Evolutionary conservation across 2,329 filamentous ascomycete species (phyloP).

Genomic region (Beauveria pseudobassiana): DNA sequence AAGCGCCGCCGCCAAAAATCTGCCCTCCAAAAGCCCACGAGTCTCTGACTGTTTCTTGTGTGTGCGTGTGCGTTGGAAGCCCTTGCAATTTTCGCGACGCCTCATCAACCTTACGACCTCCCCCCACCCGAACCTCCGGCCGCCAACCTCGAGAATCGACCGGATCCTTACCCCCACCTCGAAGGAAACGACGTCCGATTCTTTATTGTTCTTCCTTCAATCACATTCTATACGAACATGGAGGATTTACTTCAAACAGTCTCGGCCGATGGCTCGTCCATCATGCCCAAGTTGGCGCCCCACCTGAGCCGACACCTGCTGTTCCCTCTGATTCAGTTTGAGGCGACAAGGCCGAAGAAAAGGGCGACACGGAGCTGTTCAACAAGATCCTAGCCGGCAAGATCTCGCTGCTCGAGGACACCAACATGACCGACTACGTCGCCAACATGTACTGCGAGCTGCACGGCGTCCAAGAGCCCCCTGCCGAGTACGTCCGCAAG

Average conservation of each 20-base stretch:
- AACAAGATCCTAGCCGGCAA: slow-evolving; percentile 76
- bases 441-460: slow-evolving; percentile 87
- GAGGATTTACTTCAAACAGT: slow-evolving; percentile 43
- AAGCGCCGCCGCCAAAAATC: slow-evolving; percentile 20
- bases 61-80: slow-evolving; percentile 14
- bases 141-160: not conserved
- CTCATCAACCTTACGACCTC: not conserved
- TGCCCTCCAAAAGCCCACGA: slow-evolving; percentile 28
- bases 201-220: slow-evolving; percentile 16
- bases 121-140: slow-evolving; percentile 1
- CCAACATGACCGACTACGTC: slow-evolving; percentile 98
- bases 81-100: slow-evolving; percentile 16
- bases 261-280: slow-evolving; percentile 61
- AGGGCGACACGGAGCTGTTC: slow-evolving; percentile 49
- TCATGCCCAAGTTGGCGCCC: slow-evolving; percentile 82
- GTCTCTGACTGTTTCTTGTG: not conserved
- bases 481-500: slow-evolving; percentile 82
- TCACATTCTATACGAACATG: slow-evolving; percentile 23
- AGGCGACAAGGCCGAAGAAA: slow-evolving; percentile 73
- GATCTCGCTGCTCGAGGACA: slow-evolving; percentile 89
- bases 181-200: not conserved
- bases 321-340: slow-evolving; percentile 92
- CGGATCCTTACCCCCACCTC: not conserved
- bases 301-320: slow-evolving; percentile 94
- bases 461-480: slow-evolving; percentile 68